Evolutionary conservation across 1,284 basidiomycete species (phyloP).

Genomic region (Pterulicium gracile): DNA sequence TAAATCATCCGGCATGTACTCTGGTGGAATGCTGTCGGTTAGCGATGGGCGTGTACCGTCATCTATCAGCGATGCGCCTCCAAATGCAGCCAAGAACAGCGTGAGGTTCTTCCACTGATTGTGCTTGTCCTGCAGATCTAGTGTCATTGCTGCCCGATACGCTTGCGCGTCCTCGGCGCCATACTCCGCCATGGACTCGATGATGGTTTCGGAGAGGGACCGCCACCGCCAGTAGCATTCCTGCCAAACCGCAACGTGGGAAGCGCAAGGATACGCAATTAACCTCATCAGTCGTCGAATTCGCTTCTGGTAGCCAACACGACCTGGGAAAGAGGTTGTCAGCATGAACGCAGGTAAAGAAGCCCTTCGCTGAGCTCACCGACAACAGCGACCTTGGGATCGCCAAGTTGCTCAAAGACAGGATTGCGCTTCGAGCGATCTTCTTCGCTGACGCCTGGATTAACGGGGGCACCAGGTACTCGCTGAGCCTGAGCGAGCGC

Average conservation of each 20-base stretch:
- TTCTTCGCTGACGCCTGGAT: slow-evolving; percentile 40
- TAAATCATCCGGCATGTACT: slow-evolving; percentile 61
- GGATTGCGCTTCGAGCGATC: slow-evolving; percentile 56
- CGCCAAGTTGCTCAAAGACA: slow-evolving; percentile 69
- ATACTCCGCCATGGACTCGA: background rate
- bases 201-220: slow-evolving; percentile 26
- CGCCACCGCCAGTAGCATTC: slow-evolving; percentile 70
- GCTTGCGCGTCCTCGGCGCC: slow-evolving; percentile 9
- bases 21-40: slow-evolving; percentile 42
- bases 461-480: slow-evolving; percentile 40
- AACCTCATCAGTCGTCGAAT: slow-evolving; percentile 62
- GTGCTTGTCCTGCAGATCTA: slow-evolving; percentile 48
- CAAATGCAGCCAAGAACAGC: slow-evolving; percentile 69
- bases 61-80: slow-evolving; percentile 55
- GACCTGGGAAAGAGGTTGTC: slow-evolving; percentile 30
- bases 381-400: slow-evolving; percentile 55
- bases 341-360: too few relatives aligned
- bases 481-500: slow-evolving; percentile 56
- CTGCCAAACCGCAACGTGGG: slow-evolving; percentile 71
- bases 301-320: slow-evolving; percentile 73
- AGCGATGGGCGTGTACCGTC: slow-evolving; percentile 37
- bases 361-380: too few relatives aligned
- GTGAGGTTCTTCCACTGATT: slow-evolving; percentile 86
- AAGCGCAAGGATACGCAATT: slow-evolving; percentile 50
- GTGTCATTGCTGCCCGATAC: slow-evolving; percentile 5